A percentile compares a stretch with the other conserved stretches of the same genome.
phyloP scores from a whole-genome alignment of 441 rosid genomes.

The Jatropha podagrica region DNA sequence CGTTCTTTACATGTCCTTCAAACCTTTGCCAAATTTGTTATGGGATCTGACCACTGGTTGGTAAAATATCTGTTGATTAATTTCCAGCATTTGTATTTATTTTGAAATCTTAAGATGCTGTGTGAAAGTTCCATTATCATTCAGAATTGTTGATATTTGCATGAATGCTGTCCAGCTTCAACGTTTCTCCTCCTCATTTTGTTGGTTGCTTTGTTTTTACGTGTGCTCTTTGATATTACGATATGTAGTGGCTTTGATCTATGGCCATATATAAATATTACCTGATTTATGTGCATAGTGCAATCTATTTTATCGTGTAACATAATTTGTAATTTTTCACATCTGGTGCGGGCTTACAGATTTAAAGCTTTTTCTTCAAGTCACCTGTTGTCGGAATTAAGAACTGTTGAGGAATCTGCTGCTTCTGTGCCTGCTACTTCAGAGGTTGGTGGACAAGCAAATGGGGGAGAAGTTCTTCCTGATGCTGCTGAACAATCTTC shows the following conservation, averaged over 20 bases:
- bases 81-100: background rate
- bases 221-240: no score
- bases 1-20: background rate
- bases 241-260: background rate
- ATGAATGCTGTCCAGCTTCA: background rate
- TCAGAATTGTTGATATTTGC: background rate
- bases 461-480: constrained; percentile 55
- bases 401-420: constrained; percentile 68
- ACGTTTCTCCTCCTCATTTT: background rate
- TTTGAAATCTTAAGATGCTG: background rate
- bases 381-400: constrained; percentile 76
- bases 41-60: background rate
- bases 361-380: constrained; percentile 83
- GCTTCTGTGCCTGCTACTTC: constrained; percentile 37
- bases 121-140: background rate
- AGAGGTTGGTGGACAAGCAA: constrained; percentile 44
- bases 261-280: background rate
- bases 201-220: background rate
- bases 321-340: background rate
- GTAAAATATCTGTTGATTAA: background rate
- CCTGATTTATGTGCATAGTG: background rate
- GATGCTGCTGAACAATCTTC: constrained; percentile 56
- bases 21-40: background rate
- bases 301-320: background rate
- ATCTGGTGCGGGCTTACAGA: constrained; percentile 37